phyloP scores from a whole-genome alignment of 331 rosid species.

The Malus hybrid region DNA sequence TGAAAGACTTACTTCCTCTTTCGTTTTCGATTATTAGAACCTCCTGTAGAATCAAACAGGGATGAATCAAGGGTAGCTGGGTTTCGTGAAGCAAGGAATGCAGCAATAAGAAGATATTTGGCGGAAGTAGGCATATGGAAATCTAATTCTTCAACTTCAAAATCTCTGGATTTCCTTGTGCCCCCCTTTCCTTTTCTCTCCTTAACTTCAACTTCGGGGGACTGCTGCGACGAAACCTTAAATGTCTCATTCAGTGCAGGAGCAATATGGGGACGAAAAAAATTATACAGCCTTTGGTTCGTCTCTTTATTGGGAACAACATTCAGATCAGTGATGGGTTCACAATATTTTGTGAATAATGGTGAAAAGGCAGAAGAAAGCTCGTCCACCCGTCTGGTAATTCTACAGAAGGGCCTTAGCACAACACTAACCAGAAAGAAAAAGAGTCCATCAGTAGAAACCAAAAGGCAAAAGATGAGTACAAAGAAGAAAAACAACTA shows the following conservation, averaged over 20 bases:
- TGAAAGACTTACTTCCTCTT: slow-evolving; percentile 62
- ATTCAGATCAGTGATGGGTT: slow-evolving; percentile 46
- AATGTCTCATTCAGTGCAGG: slow-evolving; percentile 69
- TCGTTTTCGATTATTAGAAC: slow-evolving; percentile 59
- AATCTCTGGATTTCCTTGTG: slow-evolving; percentile 31
- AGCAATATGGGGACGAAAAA: slow-evolving; percentile 56
- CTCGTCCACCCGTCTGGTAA: slow-evolving; percentile 71
- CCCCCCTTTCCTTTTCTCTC: slow-evolving; percentile 45
- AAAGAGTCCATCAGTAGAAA: slow-evolving; percentile 7
- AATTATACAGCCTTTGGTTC: slow-evolving; percentile 51
- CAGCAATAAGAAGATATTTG: slow-evolving; percentile 87
- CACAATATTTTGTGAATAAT: slow-evolving; percentile 55
- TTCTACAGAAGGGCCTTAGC: slow-evolving; percentile 61
- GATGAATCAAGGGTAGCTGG: slow-evolving; percentile 98
- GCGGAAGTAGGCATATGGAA: slow-evolving; percentile 88
- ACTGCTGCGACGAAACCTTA: slow-evolving; percentile 47
- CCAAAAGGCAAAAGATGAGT: slow-evolving; percentile 9
- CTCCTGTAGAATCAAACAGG: slow-evolving; percentile 86
- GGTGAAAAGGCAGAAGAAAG: slow-evolving; percentile 52
- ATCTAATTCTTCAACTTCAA: slow-evolving; percentile 45
- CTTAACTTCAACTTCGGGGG: slow-evolving; percentile 38
- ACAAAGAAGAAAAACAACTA: background rate
- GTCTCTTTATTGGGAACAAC: slow-evolving; percentile 58
- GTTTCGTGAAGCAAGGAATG: slow-evolving; percentile 93
- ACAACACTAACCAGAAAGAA: slow-evolving; percentile 51